phyloP scores from a whole-genome alignment of 2,329 filamentous ascomycete species.

The Trichoderma sp. region DNA sequence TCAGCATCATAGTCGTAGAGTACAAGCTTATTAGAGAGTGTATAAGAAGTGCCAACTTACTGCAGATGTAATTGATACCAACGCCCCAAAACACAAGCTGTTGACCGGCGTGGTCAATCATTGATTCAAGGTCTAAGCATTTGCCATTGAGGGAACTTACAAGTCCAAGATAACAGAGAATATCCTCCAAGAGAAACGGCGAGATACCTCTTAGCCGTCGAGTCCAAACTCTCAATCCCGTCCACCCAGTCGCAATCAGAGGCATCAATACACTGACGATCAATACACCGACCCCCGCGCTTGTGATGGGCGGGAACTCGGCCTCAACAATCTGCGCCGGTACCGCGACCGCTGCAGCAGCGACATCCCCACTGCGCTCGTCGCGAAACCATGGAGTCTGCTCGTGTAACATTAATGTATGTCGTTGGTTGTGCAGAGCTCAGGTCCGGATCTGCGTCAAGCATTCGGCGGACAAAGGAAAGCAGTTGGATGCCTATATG shows the following conservation, averaged over 20 bases:
- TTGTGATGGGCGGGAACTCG: slow-evolving; percentile 20
- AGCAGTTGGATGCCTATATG: neutral
- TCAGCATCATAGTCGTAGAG: neutral
- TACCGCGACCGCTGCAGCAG: neutral
- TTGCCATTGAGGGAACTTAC: slow-evolving; percentile 10
- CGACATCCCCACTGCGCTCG: neutral
- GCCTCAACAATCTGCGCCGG: neutral
- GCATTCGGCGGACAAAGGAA: neutral
- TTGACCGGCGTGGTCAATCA: neutral
- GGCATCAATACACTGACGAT: slow-evolving; percentile 23
- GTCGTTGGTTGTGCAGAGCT: neutral
- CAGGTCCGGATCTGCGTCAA: neutral
- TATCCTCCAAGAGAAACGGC: slow-evolving; percentile 20
- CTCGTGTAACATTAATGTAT: neutral
- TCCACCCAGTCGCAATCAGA: slow-evolving; percentile 24
- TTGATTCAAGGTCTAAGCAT: neutral
- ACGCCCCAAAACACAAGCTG: slow-evolving; percentile 25
- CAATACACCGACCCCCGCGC: slow-evolving; percentile 20
- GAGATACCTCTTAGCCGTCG: slow-evolving; percentile 23
- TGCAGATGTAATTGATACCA: slow-evolving; percentile 23
- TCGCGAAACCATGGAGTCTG: neutral
- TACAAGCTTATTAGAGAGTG: neutral
- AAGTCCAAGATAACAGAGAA: slow-evolving; percentile 24
- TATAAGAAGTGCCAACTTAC: neutral
- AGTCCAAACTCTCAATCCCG: slow-evolving; percentile 25